These are phyloP conservation scores for Vitellaria paradoxa DNA, from an alignment of 179 eudicot genomes.

Conservation along the genomic window DNA sequence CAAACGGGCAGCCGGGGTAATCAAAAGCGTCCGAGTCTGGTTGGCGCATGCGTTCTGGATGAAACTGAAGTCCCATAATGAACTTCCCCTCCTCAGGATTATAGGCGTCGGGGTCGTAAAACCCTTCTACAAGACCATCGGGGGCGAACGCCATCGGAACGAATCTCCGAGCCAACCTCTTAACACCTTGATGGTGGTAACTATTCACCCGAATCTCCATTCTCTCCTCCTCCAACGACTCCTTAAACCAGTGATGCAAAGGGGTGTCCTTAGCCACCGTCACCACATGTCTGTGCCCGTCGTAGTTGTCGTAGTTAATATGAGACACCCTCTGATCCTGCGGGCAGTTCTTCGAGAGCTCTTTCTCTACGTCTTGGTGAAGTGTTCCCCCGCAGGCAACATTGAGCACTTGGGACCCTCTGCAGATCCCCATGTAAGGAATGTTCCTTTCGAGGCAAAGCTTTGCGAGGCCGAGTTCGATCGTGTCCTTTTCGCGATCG, in stretches of 20 bases:
- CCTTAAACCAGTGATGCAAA: conserved; percentile 64
- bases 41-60: conserved; percentile 83
- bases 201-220: conserved; percentile 73
- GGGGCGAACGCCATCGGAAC: conserved; percentile 79
- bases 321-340: conserved; percentile 50
- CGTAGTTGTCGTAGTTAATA: conserved; percentile 73
- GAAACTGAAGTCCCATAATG: conserved; percentile 87
- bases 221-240: conserved; percentile 31
- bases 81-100: conserved; percentile 83
- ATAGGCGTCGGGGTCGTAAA: conserved; percentile 72
- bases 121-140: conserved; percentile 80
- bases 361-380: conserved; percentile 69
- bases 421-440: conserved; percentile 82
- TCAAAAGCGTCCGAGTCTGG: conserved; percentile 62
- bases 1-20: conserved; percentile 76
- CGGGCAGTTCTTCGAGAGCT: conserved; percentile 33
- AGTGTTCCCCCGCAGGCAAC: conserved; percentile 95
- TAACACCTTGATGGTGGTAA: conserved; percentile 94
- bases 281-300: conserved; percentile 71
- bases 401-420: conserved; percentile 88
- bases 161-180: conserved; percentile 64
- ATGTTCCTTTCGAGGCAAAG: conserved; percentile 83
- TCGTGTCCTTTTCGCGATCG: conserved; percentile 79
- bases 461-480: conserved; percentile 66
- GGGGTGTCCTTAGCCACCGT: conserved; percentile 63